A percentile compares a stretch with the other conserved stretches of the same genome.
phyloP scores from a whole-genome alignment of 2,329 filamentous ascomycete species.

The Periconia sp. region DNA sequence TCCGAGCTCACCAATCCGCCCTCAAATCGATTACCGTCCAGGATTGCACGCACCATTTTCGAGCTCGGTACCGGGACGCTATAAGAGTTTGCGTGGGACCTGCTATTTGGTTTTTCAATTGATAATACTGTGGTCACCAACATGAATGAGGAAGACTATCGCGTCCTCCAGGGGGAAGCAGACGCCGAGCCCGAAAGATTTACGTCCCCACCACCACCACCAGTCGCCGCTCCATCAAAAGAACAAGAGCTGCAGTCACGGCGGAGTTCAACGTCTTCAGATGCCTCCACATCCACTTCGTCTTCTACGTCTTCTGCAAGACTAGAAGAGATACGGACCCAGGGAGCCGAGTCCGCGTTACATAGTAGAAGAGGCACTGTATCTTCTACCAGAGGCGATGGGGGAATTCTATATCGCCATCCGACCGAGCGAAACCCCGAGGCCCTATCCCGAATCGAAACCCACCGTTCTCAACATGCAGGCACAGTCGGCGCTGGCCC shows the following conservation, averaged over 20 bases:
- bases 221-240: slow-evolving; percentile 9
- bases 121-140: not conserved
- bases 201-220: slow-evolving; percentile 1
- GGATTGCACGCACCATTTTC: no score
- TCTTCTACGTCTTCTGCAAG: slow-evolving; percentile 17
- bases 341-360: slow-evolving; percentile 16
- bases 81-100: no score
- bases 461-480: slow-evolving; percentile 69
- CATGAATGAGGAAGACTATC: slow-evolving; percentile 37
- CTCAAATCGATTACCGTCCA: no score
- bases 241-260: slow-evolving; percentile 25
- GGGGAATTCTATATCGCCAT: slow-evolving; percentile 28
- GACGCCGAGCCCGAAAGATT: slow-evolving; percentile 29
- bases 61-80: no score
- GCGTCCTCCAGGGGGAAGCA: slow-evolving; percentile 30
- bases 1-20: no score
- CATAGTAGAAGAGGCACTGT: slow-evolving; percentile 21
- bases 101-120: not conserved
- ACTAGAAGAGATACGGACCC: slow-evolving; percentile 34
- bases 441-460: slow-evolving; percentile 71
- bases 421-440: slow-evolving; percentile 67
- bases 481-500: slow-evolving; percentile 63
- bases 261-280: slow-evolving; percentile 16
- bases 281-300: slow-evolving; percentile 21
- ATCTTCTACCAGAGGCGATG: slow-evolving; percentile 20